phyloP scores from a whole-genome alignment of 441 rosid genomes.

The Geranium incanum region DNA sequence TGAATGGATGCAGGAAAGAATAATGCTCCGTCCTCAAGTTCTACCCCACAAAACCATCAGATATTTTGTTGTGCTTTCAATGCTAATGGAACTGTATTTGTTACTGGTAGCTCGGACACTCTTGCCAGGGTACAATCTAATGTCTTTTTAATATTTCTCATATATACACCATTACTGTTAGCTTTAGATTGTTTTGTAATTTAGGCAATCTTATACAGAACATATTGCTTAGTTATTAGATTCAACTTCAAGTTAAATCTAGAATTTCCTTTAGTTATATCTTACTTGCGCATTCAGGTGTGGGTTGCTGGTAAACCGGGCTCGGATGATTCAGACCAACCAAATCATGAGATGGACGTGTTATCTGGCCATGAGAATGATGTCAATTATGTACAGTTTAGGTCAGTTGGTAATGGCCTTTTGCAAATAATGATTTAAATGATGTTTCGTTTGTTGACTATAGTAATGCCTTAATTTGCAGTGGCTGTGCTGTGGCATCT shows the following conservation, averaged over 20 bases:
- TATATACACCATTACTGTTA: not conserved
- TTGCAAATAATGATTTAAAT: not conserved
- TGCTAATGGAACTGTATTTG: conserved; percentile 93
- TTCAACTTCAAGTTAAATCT: conserved; percentile 16
- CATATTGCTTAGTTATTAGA: conserved; percentile 5
- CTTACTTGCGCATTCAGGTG: conserved; percentile 51
- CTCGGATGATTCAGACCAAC: conserved; percentile 61
- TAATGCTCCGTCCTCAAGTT: conserved; percentile 51
- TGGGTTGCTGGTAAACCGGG: conserved; percentile 80
- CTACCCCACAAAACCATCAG: conserved; percentile 59
- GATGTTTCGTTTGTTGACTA: conserved; percentile 2
- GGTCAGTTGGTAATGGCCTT: conserved; percentile 34
- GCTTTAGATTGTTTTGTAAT: not conserved
- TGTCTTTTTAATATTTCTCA: conserved; percentile 10
- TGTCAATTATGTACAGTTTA: conserved; percentile 95
- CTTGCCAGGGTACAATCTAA: conserved; percentile 75
- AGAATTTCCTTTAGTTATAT: conserved; percentile 12
- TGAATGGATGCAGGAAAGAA: conserved; percentile 44
- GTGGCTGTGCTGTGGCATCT: conserved; percentile 87
- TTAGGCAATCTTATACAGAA: not conserved
- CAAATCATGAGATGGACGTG: conserved; percentile 89
- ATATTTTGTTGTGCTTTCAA: conserved; percentile 92
- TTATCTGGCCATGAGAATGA: conserved; percentile 95
- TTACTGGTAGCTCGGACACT: conserved; percentile 98
- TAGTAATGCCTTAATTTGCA: conserved; percentile 27